phyloP scores from a whole-genome alignment of 177 flowering plant species.

The Vitis hybrid region DNA sequence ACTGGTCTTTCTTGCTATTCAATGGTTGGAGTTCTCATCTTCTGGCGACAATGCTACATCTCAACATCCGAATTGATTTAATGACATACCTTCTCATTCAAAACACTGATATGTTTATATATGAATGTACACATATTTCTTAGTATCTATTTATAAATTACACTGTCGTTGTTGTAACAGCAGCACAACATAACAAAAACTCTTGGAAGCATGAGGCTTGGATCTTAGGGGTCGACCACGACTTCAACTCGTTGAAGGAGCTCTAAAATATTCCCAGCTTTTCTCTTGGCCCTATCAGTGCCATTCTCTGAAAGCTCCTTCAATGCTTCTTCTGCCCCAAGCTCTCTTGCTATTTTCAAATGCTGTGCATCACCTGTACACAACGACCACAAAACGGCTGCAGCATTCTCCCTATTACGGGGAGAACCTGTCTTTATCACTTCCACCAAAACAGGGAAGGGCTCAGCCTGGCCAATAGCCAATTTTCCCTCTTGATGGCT shows the following conservation, averaged over 20 bases:
- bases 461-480: constrained; percentile 70
- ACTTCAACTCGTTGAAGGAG: constrained; percentile 46
- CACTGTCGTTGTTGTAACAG: not conserved
- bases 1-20: not conserved
- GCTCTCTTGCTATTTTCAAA: constrained; percentile 42
- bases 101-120: not conserved
- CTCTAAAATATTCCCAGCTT: constrained; percentile 71
- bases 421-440: constrained; percentile 78
- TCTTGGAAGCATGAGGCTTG: not conserved
- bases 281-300: constrained; percentile 88
- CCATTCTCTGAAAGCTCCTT: constrained; percentile 76
- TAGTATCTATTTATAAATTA: not conserved
- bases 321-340: constrained; percentile 68
- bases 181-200: not conserved
- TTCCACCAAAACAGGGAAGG: constrained; percentile 70
- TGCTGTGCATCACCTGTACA: constrained; percentile 54
- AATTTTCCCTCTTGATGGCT: constrained; percentile 80
- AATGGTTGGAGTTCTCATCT: not conserved
- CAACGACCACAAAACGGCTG: constrained; percentile 72
- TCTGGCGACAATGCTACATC: not conserved
- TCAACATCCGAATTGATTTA: not conserved
- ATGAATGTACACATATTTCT: not conserved
- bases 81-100: not conserved
- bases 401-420: constrained; percentile 86
- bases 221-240: constrained; percentile 13